A percentile compares a stretch with the other conserved stretches of the same genome.
Conservation (phyloP, 1,139 yeast genomes). For the Pichia sp. region DNA sequence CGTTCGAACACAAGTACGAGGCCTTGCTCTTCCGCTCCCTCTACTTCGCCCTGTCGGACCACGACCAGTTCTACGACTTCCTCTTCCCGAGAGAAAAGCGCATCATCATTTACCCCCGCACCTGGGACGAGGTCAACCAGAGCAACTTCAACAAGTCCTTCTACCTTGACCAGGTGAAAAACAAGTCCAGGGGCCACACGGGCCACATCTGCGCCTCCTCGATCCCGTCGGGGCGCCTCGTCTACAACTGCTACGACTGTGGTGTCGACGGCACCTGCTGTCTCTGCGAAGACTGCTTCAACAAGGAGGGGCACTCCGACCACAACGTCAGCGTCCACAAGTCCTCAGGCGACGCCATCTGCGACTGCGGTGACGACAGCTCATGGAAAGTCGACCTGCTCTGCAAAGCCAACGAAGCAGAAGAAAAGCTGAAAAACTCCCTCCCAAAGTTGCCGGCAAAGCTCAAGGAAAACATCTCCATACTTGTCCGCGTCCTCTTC, state of each 20-base stretch:
- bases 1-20: slow-evolving; percentile 13
- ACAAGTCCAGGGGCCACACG: slow-evolving; percentile 32
- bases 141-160: slow-evolving; percentile 19
- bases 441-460: slow-evolving; percentile 18
- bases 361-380: slow-evolving; percentile 90
- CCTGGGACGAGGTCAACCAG: slow-evolving; percentile 22
- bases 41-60: slow-evolving; percentile 22
- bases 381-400: slow-evolving; percentile 61
- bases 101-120: slow-evolving; percentile 19
- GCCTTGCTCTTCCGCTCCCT: slow-evolving; percentile 19
- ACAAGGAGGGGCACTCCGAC: slow-evolving; percentile 57
- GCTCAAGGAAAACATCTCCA: slow-evolving; percentile 25
- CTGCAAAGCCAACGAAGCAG: slow-evolving; percentile 40
- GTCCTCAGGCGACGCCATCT: slow-evolving; percentile 55
- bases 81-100: slow-evolving; percentile 20
- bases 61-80: slow-evolving; percentile 18
- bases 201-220: slow-evolving; percentile 62
- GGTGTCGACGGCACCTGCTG: slow-evolving; percentile 75
- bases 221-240: slow-evolving; percentile 56
- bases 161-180: slow-evolving; percentile 18
- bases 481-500: slow-evolving; percentile 38
- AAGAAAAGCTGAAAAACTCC: neutral
- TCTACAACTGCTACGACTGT: slow-evolving; percentile 64
- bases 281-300: slow-evolving; percentile 64
- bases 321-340: slow-evolving; percentile 57